phyloP scores from a whole-genome alignment of 345 rosid species.

The Arabis alpina region DNA sequence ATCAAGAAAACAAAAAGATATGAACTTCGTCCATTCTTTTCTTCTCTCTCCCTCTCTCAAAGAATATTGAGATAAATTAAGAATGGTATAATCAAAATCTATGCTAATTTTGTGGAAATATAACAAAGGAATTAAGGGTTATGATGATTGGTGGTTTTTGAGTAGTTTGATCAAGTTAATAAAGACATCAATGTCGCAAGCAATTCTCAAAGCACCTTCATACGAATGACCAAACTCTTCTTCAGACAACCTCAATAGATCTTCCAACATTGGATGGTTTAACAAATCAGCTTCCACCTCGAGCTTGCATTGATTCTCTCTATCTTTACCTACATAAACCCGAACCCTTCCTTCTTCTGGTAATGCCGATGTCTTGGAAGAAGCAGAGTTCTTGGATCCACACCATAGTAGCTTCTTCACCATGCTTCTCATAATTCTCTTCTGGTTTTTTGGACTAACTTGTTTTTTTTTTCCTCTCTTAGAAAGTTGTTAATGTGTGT shows the following conservation, averaged over 20 bases:
- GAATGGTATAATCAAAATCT: background rate
- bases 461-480: background rate
- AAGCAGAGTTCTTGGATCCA: constrained; percentile 44
- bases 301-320: constrained; percentile 45
- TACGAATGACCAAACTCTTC: constrained; percentile 61
- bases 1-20: background rate
- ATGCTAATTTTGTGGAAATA: background rate
- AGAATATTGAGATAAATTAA: background rate
- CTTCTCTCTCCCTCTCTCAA: too few species aligned
- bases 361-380: constrained; percentile 12
- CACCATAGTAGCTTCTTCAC: constrained; percentile 56
- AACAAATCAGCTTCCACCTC: constrained; percentile 53
- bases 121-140: constrained; percentile 22
- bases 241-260: constrained; percentile 47
- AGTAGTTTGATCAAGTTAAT: constrained; percentile 50
- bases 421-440: constrained; percentile 40
- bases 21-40: background rate
- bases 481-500: constrained; percentile 12
- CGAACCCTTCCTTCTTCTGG: constrained; percentile 49
- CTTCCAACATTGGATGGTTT: constrained; percentile 58
- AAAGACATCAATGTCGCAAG: constrained; percentile 55
- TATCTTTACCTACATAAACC: constrained; percentile 53
- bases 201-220: constrained; percentile 55
- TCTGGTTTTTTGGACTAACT: background rate
- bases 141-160: constrained; percentile 31